Conservation (phyloP, 148 eudicot genomes). For the Camellia japonica region DNA sequence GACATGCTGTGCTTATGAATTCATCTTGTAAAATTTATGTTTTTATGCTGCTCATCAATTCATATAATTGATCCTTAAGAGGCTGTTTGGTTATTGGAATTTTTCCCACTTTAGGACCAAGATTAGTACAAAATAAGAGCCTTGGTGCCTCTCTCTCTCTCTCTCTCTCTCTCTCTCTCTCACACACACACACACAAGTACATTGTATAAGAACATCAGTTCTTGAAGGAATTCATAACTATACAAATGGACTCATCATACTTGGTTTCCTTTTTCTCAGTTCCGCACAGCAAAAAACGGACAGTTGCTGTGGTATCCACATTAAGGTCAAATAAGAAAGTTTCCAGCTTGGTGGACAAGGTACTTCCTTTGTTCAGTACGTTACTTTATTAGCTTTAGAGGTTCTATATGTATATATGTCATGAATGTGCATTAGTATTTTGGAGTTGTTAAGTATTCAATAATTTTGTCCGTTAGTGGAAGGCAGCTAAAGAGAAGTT, state of each 20-base stretch:
- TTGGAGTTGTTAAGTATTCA: background rate
- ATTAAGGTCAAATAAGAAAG: constrained; percentile 88
- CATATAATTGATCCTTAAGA: background rate
- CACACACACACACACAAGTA: background rate
- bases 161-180: background rate
- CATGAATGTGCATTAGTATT: background rate
- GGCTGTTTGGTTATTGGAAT: background rate
- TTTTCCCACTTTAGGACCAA: background rate
- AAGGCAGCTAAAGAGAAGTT: constrained; percentile 96
- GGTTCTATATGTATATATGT: background rate
- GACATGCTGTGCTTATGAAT: background rate
- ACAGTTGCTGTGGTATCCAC: constrained; percentile 62
- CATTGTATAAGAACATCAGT: background rate
- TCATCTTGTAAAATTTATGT: no score
- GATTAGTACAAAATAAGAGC: background rate
- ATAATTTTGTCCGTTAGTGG: constrained; percentile 52
- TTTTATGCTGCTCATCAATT: constrained; percentile 1
- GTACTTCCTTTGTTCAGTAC: constrained; percentile 26
- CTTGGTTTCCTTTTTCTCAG: constrained; percentile 36
- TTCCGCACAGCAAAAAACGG: constrained; percentile 63
- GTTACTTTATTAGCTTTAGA: background rate
- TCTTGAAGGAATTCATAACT: background rate
- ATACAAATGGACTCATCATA: background rate
- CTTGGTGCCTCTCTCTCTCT: background rate
- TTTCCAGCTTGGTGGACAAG: constrained; percentile 98